Percentiles rank a stretch among this genome's conserved stretches.
These are phyloP conservation scores for Pleurotus giganteus DNA, from an alignment of 768 basidiomycete genomes.

Conservation along the genomic window DNA sequence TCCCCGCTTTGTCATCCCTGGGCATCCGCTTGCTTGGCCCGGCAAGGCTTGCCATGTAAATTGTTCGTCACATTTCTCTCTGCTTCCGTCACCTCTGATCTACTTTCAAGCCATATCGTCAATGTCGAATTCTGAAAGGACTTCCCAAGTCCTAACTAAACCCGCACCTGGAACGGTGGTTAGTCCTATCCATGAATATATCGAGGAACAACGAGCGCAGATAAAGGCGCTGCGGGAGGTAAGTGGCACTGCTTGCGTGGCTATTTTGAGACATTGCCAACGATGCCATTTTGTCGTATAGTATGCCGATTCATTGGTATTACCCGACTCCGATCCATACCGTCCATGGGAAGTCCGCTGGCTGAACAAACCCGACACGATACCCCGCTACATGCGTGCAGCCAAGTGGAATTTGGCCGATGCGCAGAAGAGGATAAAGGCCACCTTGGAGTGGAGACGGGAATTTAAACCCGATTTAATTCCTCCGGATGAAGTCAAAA, in stretches of 20 bases:
- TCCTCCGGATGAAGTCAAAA: constrained; percentile 72
- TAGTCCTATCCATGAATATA: constrained; percentile 56
- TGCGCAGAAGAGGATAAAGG: constrained; percentile 74
- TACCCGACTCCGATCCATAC: constrained; percentile 71
- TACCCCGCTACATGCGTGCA: constrained; percentile 79
- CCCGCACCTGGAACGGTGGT: constrained; percentile 55
- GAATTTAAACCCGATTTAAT: constrained; percentile 87
- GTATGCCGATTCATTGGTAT: constrained; percentile 64
- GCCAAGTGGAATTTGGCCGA: constrained; percentile 81
- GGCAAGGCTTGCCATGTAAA: neutral
- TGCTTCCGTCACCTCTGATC: constrained; percentile 5
- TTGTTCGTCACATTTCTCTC: constrained; percentile 8
- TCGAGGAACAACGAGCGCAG: constrained; percentile 57
- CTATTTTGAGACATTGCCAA: neutral
- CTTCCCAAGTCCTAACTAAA: constrained; percentile 46
- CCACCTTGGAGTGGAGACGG: constrained; percentile 80
- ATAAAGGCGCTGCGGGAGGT: constrained; percentile 66
- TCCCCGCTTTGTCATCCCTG: neutral
- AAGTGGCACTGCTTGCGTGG: constrained; percentile 16
- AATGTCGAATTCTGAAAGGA: constrained; percentile 32
- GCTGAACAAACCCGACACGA: constrained; percentile 65
- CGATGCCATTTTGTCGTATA: constrained; percentile 25
- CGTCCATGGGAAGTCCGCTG: constrained; percentile 76
- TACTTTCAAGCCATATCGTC: constrained; percentile 13
- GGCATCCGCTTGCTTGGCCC: neutral